Percentiles rank a stretch among this genome's conserved stretches.
These are phyloP conservation scores for Chamaecyparis obtusa DNA, from an alignment of 75 land plant genomes.

Conservation along the genomic window DNA sequence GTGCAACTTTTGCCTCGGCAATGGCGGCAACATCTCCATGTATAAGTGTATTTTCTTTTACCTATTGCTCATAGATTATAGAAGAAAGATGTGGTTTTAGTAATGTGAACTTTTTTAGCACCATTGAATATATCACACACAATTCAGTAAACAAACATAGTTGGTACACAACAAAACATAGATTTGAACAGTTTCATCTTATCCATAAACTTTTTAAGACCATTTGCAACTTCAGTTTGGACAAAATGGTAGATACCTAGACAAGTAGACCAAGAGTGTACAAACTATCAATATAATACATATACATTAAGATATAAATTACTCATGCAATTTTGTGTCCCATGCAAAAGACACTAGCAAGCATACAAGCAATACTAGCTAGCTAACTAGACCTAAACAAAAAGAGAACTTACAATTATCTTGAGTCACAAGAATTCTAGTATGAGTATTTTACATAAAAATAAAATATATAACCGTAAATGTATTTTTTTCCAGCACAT, in stretches of 20 bases:
- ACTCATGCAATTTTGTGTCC: neutral
- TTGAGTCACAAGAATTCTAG: neutral
- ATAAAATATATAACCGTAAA: neutral
- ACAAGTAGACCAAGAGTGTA: neutral
- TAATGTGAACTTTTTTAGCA: too few relatives aligned
- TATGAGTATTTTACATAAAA: neutral
- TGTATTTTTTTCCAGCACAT: neutral
- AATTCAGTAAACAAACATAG: neutral
- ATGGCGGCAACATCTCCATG: constrained; percentile 61
- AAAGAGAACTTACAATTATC: neutral
- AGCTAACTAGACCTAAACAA: neutral
- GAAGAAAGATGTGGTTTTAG: neutral
- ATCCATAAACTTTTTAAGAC: neutral
- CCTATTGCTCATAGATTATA: too few relatives aligned
- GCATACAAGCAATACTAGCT: neutral
- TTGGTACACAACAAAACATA: neutral
- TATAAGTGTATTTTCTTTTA: constrained; percentile 32
- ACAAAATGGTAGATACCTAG: neutral
- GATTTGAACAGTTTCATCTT: neutral
- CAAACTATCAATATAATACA: neutral
- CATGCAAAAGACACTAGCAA: neutral
- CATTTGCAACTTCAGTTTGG: neutral
- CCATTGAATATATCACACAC: neutral
- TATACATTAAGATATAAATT: neutral
- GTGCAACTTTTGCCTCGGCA: constrained; percentile 37